Percentiles rank a stretch among this genome's conserved stretches.
Evolutionary conservation across 345 rosid genomes (phyloP).

Genomic region (Ceriops zippeliana): DNA sequence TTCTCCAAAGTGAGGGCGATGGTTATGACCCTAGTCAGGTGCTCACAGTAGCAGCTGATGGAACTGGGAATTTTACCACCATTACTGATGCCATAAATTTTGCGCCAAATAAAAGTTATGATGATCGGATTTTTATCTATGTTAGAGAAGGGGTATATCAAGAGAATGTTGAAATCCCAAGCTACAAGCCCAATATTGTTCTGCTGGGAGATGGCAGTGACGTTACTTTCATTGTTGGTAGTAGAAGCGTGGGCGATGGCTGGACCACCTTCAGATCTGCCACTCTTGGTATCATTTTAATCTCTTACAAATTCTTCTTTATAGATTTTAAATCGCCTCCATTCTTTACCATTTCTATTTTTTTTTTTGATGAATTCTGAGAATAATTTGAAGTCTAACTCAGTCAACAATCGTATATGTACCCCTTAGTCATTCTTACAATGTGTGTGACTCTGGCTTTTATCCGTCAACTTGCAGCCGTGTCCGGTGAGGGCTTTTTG

Average conservation of each 20-base stretch:
- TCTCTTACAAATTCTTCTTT: not conserved
- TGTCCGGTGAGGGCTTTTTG: conserved; percentile 71
- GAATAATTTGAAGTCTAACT: not conserved
- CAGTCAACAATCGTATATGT: not conserved
- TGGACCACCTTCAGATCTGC: conserved; percentile 99
- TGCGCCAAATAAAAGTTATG: conserved; percentile 61
- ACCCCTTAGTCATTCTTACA: not conserved
- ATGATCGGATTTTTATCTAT: conserved; percentile 44
- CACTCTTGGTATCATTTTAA: conserved; percentile 52
- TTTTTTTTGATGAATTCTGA: not conserved
- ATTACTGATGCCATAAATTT: conserved; percentile 65
- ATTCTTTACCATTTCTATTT: not conserved
- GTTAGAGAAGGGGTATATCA: conserved; percentile 61
- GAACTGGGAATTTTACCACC: conserved; percentile 73
- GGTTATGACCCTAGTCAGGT: conserved; percentile 56
- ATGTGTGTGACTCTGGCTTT: not conserved
- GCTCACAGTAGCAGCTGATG: conserved; percentile 68
- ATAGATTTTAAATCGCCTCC: not conserved
- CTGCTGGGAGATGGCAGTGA: conserved; percentile 71
- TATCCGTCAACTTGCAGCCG: conserved; percentile 39
- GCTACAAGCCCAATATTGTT: conserved; percentile 61
- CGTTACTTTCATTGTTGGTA: conserved; percentile 58
- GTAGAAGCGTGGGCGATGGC: conserved; percentile 63
- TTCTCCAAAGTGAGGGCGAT: conserved; percentile 41
- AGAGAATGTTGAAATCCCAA: conserved; percentile 70